Percentiles rank a stretch among this genome's conserved stretches.
phyloP scores from a whole-genome alignment of 768 basidiomycete species.

The Leccinum ochraceum region DNA sequence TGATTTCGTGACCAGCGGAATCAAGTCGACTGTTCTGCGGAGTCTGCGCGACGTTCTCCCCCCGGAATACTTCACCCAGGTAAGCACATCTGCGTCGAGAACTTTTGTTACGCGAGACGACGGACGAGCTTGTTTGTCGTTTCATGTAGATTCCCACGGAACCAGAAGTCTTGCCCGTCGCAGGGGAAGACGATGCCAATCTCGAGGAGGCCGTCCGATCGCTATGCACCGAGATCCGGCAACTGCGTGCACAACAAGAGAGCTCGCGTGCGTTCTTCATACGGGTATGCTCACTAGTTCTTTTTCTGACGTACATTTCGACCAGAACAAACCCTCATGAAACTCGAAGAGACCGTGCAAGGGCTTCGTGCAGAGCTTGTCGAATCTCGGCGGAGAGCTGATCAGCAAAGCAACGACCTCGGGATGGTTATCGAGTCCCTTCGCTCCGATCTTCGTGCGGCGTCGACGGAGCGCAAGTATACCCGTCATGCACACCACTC shows the following conservation, averaged over 20 bases:
- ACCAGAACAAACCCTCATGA: slow-evolving; percentile 5
- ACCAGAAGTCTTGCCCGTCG: neutral
- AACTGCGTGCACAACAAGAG: slow-evolving; percentile 7
- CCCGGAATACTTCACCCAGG: neutral
- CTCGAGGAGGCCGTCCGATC: neutral
- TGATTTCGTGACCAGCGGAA: slow-evolving; percentile 3
- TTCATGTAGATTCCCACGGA: neutral
- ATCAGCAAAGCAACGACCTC: neutral
- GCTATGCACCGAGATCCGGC: slow-evolving; percentile 1
- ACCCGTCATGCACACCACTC: neutral
- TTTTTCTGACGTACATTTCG: neutral
- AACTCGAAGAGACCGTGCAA: slow-evolving; percentile 5
- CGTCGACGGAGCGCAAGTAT: neutral
- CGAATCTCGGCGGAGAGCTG: neutral
- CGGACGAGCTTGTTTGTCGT: neutral
- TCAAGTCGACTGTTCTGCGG: neutral
- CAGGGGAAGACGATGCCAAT: neutral
- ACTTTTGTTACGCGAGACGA: neutral
- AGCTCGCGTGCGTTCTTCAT: slow-evolving; percentile 9
- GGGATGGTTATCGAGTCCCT: slow-evolving; percentile 3
- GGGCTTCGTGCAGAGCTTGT: slow-evolving; percentile 1
- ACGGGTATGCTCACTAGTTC: rapidly evolving
- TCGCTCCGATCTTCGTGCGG: neutral
- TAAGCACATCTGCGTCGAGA: neutral
- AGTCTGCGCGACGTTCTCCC: slow-evolving; percentile 11